These are phyloP conservation scores for Fraxinus anomala DNA, from an alignment of 257 asterid genomes.

Conservation along the genomic window DNA sequence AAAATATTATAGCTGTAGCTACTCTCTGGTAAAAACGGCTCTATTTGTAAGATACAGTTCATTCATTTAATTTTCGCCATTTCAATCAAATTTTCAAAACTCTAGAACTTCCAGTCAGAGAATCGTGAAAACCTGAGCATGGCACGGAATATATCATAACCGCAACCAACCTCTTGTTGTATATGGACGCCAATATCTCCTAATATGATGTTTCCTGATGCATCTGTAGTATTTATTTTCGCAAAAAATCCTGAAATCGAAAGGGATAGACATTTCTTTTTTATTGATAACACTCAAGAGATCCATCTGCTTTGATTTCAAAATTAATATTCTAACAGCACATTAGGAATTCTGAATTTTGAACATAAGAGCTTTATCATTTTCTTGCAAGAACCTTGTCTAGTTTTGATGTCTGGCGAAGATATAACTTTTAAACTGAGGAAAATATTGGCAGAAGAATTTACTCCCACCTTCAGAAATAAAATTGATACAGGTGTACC, in stretches of 20 bases:
- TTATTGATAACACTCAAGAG: background rate
- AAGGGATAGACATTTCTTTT: background rate
- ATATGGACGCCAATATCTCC: slow-evolving; percentile 87
- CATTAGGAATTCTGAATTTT: background rate
- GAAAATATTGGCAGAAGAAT: too few species aligned
- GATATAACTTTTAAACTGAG: too few species aligned
- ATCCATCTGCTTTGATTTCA: background rate
- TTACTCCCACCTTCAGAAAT: too few species aligned
- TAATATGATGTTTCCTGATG: slow-evolving; percentile 76
- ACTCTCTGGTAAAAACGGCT: background rate
- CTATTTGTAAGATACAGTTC: background rate
- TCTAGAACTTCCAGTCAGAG: background rate
- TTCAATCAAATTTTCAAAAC: background rate
- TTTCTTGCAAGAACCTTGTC: background rate
- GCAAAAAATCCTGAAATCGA: slow-evolving; percentile 63
- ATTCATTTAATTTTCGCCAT: background rate
- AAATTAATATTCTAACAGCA: background rate
- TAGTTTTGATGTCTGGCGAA: too few species aligned
- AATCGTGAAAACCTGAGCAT: background rate
- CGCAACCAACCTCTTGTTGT: slow-evolving; percentile 77
- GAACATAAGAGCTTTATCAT: background rate
- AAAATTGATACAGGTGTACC: too few species aligned
- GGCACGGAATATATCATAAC: background rate
- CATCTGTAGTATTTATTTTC: slow-evolving; percentile 84
- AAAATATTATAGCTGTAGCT: background rate